Conservation (phyloP, 768 basidiomycete genomes). For the Tylopilus balloui region DNA sequence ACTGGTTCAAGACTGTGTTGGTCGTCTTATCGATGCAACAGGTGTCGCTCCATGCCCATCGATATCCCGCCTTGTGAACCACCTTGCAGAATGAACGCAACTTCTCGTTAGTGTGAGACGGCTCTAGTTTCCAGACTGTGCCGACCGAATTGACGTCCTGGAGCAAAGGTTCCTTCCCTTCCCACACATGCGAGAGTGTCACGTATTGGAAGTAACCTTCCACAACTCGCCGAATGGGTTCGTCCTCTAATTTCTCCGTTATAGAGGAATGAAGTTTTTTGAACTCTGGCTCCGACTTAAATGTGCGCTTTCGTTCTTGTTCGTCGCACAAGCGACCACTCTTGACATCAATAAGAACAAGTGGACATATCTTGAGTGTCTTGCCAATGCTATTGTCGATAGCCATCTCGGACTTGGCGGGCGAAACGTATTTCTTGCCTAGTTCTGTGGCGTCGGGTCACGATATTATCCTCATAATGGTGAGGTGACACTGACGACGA, state of each 20-base stretch:
- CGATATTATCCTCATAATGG: too few species aligned
- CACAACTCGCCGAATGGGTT: not conserved
- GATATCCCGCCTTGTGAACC: constrained; percentile 1
- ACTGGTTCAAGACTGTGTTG: not conserved
- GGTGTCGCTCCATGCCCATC: constrained; percentile 5
- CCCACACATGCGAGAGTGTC: constrained; percentile 7
- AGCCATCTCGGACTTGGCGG: not conserved
- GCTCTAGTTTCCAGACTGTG: not conserved
- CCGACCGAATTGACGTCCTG: not conserved
- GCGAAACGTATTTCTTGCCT: not conserved
- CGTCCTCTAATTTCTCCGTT: not conserved
- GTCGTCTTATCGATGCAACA: not conserved
- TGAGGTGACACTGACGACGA: not conserved
- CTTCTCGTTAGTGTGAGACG: not conserved
- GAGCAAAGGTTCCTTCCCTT: not conserved
- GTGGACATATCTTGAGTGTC: not conserved
- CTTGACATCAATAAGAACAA: not conserved
- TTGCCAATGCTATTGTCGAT: not conserved
- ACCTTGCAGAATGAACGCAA: constrained; percentile 2
- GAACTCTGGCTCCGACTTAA: not conserved
- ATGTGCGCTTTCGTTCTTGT: not conserved
- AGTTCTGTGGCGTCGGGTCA: not conserved
- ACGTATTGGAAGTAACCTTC: constrained; percentile 5
- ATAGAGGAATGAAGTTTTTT: constrained; percentile 5
- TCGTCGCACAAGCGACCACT: not conserved